A percentile compares a stretch with the other conserved stretches of the same genome.
Conservation (phyloP, 1,284 basidiomycete species). For the Cutaneotrichosporon cavernicola region DNA sequence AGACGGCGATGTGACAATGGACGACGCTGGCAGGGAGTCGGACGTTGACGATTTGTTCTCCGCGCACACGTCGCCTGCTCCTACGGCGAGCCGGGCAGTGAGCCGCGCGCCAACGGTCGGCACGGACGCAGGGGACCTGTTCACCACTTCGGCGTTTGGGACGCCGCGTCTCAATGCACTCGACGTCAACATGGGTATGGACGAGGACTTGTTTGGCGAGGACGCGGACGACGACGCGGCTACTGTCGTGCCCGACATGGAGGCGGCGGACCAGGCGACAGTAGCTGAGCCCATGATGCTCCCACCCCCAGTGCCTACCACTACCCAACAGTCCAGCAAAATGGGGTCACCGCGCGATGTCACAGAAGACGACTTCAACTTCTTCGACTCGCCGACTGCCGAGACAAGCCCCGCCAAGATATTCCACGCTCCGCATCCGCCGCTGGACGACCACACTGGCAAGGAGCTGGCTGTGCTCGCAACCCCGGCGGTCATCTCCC, state of each 20-base stretch:
- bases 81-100: slow-evolving; percentile 10
- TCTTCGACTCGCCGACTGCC: slow-evolving; percentile 46
- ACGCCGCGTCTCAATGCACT: slow-evolving; percentile 13
- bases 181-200: slow-evolving; percentile 19
- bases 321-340: slow-evolving; percentile 4
- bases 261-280: background rate
- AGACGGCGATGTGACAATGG: slow-evolving; percentile 18
- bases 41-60: slow-evolving; percentile 48
- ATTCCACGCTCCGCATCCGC: background rate
- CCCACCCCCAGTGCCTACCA: background rate
- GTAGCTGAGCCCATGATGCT: slow-evolving; percentile 1
- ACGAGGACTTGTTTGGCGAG: slow-evolving; percentile 30
- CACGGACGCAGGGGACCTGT: slow-evolving; percentile 13
- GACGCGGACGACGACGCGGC: slow-evolving; percentile 8
- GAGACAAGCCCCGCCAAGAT: slow-evolving; percentile 15
- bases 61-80: slow-evolving; percentile 24
- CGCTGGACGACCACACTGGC: slow-evolving; percentile 10
- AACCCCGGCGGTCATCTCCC: background rate
- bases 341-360: slow-evolving; percentile 15
- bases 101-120: background rate
- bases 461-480: slow-evolving; percentile 1
- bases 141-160: slow-evolving; percentile 16
- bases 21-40: slow-evolving; percentile 22
- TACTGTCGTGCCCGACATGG: background rate
- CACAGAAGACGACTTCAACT: slow-evolving; percentile 51